Evolutionary conservation across 306 rosid species (phyloP).

Genomic region (Acmispon strigosus): DNA sequence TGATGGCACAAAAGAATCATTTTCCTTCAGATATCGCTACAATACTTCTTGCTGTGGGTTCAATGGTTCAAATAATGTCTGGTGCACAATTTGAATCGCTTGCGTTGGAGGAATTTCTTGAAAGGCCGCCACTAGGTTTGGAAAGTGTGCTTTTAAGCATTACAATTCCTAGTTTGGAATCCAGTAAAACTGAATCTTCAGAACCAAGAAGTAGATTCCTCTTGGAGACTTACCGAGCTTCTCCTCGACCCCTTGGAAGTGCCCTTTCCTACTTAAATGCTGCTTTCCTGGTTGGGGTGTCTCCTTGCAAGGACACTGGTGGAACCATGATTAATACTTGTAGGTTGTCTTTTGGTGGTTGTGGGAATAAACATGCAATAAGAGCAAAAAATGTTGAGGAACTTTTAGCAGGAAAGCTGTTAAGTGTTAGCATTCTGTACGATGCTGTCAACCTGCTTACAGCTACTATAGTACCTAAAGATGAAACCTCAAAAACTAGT

Average conservation of each 20-base stretch:
- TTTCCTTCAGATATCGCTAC: slow-evolving; percentile 94
- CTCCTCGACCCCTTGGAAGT: slow-evolving; percentile 83
- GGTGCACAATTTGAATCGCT: slow-evolving; percentile 42
- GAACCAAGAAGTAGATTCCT: slow-evolving; percentile 24
- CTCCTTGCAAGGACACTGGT: slow-evolving; percentile 36
- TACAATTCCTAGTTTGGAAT: slow-evolving; percentile 50
- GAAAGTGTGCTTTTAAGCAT: slow-evolving; percentile 55
- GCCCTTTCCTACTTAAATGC: slow-evolving; percentile 70
- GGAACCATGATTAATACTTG: slow-evolving; percentile 40
- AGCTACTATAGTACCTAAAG: slow-evolving; percentile 40
- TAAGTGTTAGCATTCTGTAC: slow-evolving; percentile 36
- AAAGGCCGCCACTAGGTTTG: slow-evolving; percentile 50
- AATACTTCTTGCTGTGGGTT: slow-evolving; percentile 67
- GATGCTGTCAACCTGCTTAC: slow-evolving; percentile 48
- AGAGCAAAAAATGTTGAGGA: slow-evolving; percentile 70
- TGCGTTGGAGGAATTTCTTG: slow-evolving; percentile 60
- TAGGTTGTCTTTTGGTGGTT: slow-evolving; percentile 69
- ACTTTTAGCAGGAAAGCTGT: slow-evolving; percentile 46
- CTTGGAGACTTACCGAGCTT: slow-evolving; percentile 77
- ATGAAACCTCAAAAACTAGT: slow-evolving; percentile 44
- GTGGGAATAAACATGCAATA: slow-evolving; percentile 59
- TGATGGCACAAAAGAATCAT: slow-evolving; percentile 71
- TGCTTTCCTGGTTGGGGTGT: slow-evolving; percentile 67
- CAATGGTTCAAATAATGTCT: slow-evolving; percentile 53
- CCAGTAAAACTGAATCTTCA: slow-evolving; percentile 22